Evolutionary conservation across 306 rosid species (phyloP).

Genomic region (Mimosa pudica): DNA sequence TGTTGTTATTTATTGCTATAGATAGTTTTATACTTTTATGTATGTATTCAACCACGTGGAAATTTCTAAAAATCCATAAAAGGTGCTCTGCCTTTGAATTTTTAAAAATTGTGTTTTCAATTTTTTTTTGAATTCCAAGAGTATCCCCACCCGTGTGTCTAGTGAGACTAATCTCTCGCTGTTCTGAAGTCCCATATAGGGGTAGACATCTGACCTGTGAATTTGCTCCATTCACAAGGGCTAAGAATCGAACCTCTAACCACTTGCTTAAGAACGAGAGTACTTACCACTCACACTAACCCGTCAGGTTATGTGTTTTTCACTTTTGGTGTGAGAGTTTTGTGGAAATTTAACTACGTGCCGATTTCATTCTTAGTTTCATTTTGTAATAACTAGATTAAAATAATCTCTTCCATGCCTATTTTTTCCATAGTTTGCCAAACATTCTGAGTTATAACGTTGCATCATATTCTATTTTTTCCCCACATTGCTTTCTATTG

Average conservation of each 20-base stretch:
- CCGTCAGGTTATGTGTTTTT: background rate
- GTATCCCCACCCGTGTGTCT: too few species aligned
- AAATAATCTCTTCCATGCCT: background rate
- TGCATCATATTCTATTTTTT: background rate
- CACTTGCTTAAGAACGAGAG: too few species aligned
- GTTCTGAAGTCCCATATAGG: too few species aligned
- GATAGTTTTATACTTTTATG: too few species aligned
- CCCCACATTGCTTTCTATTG: background rate
- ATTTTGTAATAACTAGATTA: background rate
- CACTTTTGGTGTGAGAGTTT: background rate
- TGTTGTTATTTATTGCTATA: too few species aligned
- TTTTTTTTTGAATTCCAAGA: too few species aligned
- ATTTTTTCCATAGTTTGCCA: background rate
- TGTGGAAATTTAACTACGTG: background rate
- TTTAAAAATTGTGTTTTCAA: background rate
- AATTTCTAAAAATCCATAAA: background rate
- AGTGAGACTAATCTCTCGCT: too few species aligned
- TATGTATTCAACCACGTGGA: too few species aligned
- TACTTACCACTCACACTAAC: too few species aligned
- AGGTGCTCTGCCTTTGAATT: background rate
- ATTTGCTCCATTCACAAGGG: too few species aligned
- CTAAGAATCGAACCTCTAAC: too few species aligned
- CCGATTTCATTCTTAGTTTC: background rate
- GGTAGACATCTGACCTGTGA: too few species aligned
- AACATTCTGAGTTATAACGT: background rate